A percentile compares a stretch with the other conserved stretches of the same genome.
These are phyloP conservation scores for Coniella lustricola DNA, from an alignment of 2,329 filamentous ascomycete species.

Conservation along the genomic window DNA sequence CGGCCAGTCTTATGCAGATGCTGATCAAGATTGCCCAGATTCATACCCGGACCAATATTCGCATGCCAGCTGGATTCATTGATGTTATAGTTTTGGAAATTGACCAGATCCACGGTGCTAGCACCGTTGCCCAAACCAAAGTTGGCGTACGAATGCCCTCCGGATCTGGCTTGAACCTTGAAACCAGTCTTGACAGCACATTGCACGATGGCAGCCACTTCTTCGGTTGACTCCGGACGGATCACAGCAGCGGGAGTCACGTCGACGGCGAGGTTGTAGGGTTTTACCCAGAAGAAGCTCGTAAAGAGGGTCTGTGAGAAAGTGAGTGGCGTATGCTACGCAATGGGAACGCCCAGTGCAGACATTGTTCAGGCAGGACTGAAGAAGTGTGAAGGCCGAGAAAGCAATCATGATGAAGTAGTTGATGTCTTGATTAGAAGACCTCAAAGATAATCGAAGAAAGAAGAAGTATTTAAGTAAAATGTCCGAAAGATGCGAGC, in stretches of 20 bases:
- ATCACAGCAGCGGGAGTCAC: slow-evolving; percentile 50
- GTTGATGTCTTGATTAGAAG: too few relatives aligned
- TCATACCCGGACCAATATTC: slow-evolving; percentile 46
- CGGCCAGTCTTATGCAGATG: slow-evolving; percentile 44
- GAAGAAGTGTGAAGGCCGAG: slow-evolving; percentile 22
- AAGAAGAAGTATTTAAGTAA: too few relatives aligned
- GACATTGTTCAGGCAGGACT: slow-evolving; percentile 39
- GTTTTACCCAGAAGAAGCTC: slow-evolving; percentile 42
- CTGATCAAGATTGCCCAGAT: slow-evolving; percentile 44
- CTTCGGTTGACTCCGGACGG: slow-evolving; percentile 42
- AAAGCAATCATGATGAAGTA: neutral
- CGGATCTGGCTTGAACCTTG: slow-evolving; percentile 55
- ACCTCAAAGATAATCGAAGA: too few relatives aligned
- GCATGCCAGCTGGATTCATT: slow-evolving; percentile 45
- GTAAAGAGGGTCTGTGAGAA: slow-evolving; percentile 36
- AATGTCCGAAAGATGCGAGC: too few relatives aligned
- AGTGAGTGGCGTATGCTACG: slow-evolving; percentile 35
- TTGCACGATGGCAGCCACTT: slow-evolving; percentile 50
- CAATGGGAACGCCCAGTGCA: slow-evolving; percentile 39
- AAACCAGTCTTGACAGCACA: slow-evolving; percentile 44
- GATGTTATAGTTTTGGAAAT: slow-evolving; percentile 47
- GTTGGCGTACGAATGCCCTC: slow-evolving; percentile 56
- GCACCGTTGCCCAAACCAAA: slow-evolving; percentile 32
- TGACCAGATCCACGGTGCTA: slow-evolving; percentile 47
- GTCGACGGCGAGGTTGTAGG: slow-evolving; percentile 44